A percentile compares a stretch with the other conserved stretches of the same genome.
These are phyloP conservation scores for Picea glauca DNA, from an alignment of 75 land plant species.

Conservation along the genomic window DNA sequence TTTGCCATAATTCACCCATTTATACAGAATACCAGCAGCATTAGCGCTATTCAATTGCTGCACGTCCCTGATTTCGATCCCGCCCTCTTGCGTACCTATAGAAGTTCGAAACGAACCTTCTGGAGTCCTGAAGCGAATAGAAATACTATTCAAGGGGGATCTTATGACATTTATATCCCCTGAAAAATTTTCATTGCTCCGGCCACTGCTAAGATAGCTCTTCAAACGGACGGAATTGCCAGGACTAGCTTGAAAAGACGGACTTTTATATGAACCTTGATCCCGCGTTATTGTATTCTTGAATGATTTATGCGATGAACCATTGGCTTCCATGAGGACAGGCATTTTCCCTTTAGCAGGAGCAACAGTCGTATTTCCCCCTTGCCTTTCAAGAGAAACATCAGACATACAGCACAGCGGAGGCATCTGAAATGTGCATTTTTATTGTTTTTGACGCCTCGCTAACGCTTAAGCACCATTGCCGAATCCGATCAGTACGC, in stretches of 20 bases:
- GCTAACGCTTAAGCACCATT: background rate
- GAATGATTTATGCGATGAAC: background rate
- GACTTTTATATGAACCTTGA: background rate
- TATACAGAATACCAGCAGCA: constrained; percentile 66
- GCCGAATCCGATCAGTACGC: background rate
- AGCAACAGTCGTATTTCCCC: too few relatives aligned
- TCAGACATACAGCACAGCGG: background rate
- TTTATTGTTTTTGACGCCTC: background rate
- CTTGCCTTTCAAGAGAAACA: too few relatives aligned
- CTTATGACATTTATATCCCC: background rate
- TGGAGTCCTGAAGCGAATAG: background rate
- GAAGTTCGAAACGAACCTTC: background rate
- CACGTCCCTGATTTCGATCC: background rate
- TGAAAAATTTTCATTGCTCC: background rate
- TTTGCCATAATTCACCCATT: constrained; percentile 98
- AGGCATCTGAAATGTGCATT: background rate
- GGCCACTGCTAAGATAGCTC: background rate
- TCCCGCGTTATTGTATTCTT: background rate
- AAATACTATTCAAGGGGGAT: background rate
- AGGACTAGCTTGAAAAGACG: background rate
- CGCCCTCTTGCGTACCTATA: background rate
- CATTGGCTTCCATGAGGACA: constrained; percentile 1
- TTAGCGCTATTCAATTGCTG: background rate
- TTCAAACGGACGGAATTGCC: background rate
- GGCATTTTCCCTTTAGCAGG: background rate